Conservation (phyloP, 192 early-diverging fungal genomes). For the Obelidium mucronatum region DNA sequence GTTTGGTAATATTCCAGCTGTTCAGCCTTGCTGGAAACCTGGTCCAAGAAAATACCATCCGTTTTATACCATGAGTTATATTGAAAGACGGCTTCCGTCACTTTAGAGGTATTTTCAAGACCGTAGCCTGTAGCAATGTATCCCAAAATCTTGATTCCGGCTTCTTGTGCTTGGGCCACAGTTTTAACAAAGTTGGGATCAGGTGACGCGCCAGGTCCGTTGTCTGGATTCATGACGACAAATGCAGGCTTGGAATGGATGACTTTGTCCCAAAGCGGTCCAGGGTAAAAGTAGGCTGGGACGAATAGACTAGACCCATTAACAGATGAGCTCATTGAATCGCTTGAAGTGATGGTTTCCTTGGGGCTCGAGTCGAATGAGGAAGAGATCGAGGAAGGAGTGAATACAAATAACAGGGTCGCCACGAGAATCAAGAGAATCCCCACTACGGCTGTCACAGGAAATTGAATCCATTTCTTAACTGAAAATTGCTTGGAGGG, state of each 20-base stretch:
- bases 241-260: neutral
- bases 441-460: too few species aligned
- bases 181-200: neutral
- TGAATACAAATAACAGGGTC: too few species aligned
- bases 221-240: neutral
- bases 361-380: too few species aligned
- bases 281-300: neutral
- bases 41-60: neutral
- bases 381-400: too few species aligned
- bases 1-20: neutral
- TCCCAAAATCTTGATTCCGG: neutral
- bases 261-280: neutral
- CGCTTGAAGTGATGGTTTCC: too few species aligned
- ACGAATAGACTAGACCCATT: too few species aligned
- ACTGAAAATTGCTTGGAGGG: too few species aligned
- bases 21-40: neutral
- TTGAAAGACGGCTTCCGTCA: neutral
- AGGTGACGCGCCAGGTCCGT: neutral
- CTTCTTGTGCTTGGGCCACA: neutral
- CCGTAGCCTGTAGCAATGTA: neutral
- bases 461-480: too few species aligned
- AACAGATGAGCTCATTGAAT: too few species aligned
- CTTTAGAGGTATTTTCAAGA: neutral
- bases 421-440: too few species aligned
- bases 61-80: neutral